These are phyloP conservation scores for Ligustrum vulgare DNA, from an alignment of 257 asterid genomes.

Conservation along the genomic window DNA sequence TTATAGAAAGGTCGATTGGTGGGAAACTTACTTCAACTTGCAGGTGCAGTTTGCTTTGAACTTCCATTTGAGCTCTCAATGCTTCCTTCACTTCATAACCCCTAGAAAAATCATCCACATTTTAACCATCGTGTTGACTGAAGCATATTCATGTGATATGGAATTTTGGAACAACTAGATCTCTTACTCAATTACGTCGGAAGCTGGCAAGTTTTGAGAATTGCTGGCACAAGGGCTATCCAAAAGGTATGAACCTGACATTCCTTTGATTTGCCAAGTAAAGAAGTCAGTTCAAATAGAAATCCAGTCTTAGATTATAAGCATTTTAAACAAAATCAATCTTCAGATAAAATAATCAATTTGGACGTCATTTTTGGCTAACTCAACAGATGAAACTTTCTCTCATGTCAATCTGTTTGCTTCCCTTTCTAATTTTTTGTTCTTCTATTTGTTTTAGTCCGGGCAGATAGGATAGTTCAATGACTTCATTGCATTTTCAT, in stretches of 20 bases:
- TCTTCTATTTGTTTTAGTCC: not conserved
- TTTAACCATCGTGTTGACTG: slow-evolving; percentile 4
- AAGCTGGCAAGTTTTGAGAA: slow-evolving; percentile 52
- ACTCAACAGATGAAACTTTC: not conserved
- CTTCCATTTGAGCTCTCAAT: slow-evolving; percentile 92
- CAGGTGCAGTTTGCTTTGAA: slow-evolving; percentile 81
- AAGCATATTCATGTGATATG: slow-evolving; percentile 5
- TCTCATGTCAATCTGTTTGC: not conserved
- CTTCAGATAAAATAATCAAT: not conserved
- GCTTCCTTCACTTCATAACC: slow-evolving; percentile 96
- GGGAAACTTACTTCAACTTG: slow-evolving; percentile 81
- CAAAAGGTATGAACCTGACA: slow-evolving; percentile 60
- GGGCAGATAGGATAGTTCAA: not conserved
- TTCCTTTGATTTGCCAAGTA: slow-evolving; percentile 33
- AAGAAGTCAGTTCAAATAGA: slow-evolving; percentile 20
- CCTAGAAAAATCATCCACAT: slow-evolving; percentile 41
- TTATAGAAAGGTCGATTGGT: slow-evolving; percentile 1
- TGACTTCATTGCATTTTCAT: not conserved
- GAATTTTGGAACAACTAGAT: slow-evolving; percentile 9
- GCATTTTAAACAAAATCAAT: not conserved
- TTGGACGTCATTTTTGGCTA: not conserved
- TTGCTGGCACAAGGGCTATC: slow-evolving; percentile 63
- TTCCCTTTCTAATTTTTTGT: not conserved
- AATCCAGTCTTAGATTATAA: not conserved
- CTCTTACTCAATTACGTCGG: slow-evolving; percentile 77